Conservation (phyloP, 2,329 filamentous ascomycete species). For the Trichophyton verrucosum region DNA sequence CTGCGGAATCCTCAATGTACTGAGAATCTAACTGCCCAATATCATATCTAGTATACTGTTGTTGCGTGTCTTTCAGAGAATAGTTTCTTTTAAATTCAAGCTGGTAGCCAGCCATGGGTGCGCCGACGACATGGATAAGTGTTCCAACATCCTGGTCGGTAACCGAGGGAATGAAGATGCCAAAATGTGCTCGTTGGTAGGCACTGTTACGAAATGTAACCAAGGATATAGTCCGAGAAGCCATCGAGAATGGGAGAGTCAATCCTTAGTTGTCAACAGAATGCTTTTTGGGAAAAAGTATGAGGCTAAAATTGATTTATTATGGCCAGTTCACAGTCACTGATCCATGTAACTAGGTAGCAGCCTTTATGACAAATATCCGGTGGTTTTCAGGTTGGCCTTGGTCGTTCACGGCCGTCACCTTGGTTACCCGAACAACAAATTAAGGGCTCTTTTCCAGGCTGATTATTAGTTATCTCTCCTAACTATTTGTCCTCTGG, state of each 20-base stretch:
- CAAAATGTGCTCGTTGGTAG: slow-evolving; percentile 21
- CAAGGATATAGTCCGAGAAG: background rate
- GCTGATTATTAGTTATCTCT: too few relatives aligned
- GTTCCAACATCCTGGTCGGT: slow-evolving; percentile 15
- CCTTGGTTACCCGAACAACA: too few relatives aligned
- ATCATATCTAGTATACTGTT: slow-evolving; percentile 10
- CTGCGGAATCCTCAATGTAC: slow-evolving; percentile 15
- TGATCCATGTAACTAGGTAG: too few relatives aligned
- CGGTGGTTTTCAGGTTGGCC: too few relatives aligned
- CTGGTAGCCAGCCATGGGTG: slow-evolving; percentile 22
- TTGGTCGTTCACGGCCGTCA: too few relatives aligned
- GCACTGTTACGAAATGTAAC: background rate
- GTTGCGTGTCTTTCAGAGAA: slow-evolving; percentile 8
- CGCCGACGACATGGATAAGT: slow-evolving; percentile 22
- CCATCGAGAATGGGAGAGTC: background rate
- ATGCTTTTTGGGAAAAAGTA: background rate
- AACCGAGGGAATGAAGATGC: slow-evolving; percentile 20
- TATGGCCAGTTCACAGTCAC: too few relatives aligned
- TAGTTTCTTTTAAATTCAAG: slow-evolving; percentile 23
- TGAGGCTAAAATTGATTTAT: too few relatives aligned
- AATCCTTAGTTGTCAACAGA: background rate
- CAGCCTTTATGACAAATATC: too few relatives aligned
- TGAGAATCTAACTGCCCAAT: slow-evolving; percentile 18
- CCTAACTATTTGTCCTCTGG: too few relatives aligned
- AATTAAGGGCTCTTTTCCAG: too few relatives aligned